Percentiles rank a stretch among this genome's conserved stretches.
phyloP scores from a whole-genome alignment of 2,329 filamentous ascomycete species.

The Bimuria novae-zelandiae region DNA sequence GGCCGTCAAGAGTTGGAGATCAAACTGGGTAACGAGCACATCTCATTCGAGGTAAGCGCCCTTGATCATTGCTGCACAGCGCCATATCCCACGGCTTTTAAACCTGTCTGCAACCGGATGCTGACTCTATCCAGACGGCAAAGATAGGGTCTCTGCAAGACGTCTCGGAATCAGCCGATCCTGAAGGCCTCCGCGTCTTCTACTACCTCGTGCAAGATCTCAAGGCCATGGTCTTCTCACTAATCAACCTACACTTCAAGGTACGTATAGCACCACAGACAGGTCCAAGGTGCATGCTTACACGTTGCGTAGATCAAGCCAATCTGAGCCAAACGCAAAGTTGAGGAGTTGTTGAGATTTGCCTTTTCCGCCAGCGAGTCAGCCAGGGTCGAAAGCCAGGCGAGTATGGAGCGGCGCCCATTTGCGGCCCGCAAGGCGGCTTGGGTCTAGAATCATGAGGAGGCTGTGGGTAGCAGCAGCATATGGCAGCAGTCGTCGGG shows the following conservation, averaged over 20 bases:
- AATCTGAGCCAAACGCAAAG: slow-evolving; percentile 54
- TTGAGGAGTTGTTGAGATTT: slow-evolving; percentile 16
- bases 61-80: no score
- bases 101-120: no score
- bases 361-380: slow-evolving; percentile 19
- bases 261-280: no score
- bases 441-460: slow-evolving; percentile 16
- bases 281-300: background rate
- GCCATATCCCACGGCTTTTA: no score
- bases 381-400: slow-evolving; percentile 12
- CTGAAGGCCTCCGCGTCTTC: slow-evolving; percentile 93
- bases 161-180: slow-evolving; percentile 93
- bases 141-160: slow-evolving; percentile 98
- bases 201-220: slow-evolving; percentile 98
- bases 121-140: slow-evolving; percentile 70
- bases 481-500: slow-evolving; percentile 7
- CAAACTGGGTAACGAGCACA: slow-evolving; percentile 89
- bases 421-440: slow-evolving; percentile 12
- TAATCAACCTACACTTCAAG: slow-evolving; percentile 98
- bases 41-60: slow-evolving; percentile 84
- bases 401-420: background rate
- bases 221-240: slow-evolving; percentile 93
- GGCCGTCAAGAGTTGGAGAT: slow-evolving; percentile 97
- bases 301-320: slow-evolving; percentile 66
- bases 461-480: background rate